Evolutionary conservation across 352 stramenopile species (phyloP).

Genomic region (Phytophthora sojae): DNA sequence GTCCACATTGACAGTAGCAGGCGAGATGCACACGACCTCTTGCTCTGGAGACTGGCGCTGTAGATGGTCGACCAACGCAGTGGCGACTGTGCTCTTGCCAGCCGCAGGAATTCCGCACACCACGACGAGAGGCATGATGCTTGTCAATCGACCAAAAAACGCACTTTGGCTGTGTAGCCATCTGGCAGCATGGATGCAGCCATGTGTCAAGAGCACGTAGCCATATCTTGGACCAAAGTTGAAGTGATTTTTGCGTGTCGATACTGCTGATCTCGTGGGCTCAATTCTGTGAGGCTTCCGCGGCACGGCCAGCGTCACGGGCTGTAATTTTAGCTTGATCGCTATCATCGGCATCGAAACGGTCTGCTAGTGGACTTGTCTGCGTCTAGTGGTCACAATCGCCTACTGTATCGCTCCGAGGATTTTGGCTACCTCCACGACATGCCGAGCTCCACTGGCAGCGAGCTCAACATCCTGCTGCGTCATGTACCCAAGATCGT

Average conservation of each 20-base stretch:
- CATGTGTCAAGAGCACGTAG: slow-evolving; percentile 1
- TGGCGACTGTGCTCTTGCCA: slow-evolving; percentile 71
- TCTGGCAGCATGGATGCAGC: slow-evolving; percentile 21
- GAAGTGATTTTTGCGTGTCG: neutral
- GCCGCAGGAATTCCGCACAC: slow-evolving; percentile 74
- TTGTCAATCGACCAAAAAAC: neutral
- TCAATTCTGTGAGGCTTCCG: neutral
- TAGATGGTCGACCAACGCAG: slow-evolving; percentile 57
- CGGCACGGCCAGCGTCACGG: neutral
- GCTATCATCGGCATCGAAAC: slow-evolving; percentile 1
- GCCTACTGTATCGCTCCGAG: neutral
- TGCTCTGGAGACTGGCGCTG: slow-evolving; percentile 44
- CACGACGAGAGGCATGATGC: slow-evolving; percentile 76
- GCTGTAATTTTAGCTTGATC: slow-evolving; percentile 23
- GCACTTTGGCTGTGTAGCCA: slow-evolving; percentile 26
- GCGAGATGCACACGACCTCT: slow-evolving; percentile 66
- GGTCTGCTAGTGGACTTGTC: neutral
- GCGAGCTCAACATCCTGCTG: slow-evolving; percentile 70
- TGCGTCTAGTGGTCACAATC: neutral
- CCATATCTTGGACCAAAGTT: slow-evolving; percentile 1
- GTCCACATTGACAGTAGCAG: slow-evolving; percentile 68
- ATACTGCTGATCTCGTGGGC: too few relatives aligned
- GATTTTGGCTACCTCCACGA: neutral
- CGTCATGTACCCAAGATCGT: slow-evolving; percentile 83
- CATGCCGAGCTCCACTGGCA: slow-evolving; percentile 45